These are phyloP conservation scores for Xerocomus spinulosus DNA, from an alignment of 768 basidiomycete genomes.

Conservation along the genomic window DNA sequence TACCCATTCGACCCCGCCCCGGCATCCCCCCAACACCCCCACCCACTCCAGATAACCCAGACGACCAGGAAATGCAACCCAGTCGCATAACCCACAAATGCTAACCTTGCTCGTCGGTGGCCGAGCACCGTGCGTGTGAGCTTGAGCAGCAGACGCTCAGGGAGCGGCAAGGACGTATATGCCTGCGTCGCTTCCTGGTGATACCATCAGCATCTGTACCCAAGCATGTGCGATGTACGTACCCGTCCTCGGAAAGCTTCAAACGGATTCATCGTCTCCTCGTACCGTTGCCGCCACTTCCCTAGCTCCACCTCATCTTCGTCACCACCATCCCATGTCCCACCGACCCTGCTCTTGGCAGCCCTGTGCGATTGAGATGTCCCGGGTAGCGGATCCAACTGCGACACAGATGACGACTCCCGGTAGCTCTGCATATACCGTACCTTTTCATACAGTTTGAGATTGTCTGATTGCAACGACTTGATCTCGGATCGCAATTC, in stretches of 20 bases:
- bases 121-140: conserved; percentile 84
- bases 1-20: conserved; percentile 11
- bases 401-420: conserved; percentile 63
- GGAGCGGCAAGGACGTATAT: conserved; percentile 84
- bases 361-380: conserved; percentile 15
- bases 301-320: conserved; percentile 64
- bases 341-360: conserved; percentile 2
- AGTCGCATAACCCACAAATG: conserved; percentile 85
- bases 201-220: not conserved
- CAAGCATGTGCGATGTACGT: conserved; percentile 30
- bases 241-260: conserved; percentile 95
- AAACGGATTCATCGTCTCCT: conserved; percentile 97
- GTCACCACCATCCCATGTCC: conserved; percentile 27
- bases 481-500: conserved; percentile 93
- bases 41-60: conserved; percentile 52
- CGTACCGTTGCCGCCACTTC: conserved; percentile 87
- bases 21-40: conserved; percentile 61
- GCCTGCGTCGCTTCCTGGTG: conserved; percentile 89
- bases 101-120: conserved; percentile 82
- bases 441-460: conserved; percentile 98
- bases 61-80: conserved; percentile 78
- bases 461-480: conserved; percentile 87
- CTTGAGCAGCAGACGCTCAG: conserved; percentile 83
- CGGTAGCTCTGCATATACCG: conserved; percentile 97
- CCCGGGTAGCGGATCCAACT: conserved; percentile 64